A percentile compares a stretch with the other conserved stretches of the same genome.
Evolutionary conservation across 2,329 filamentous ascomycete genomes (phyloP).

Genomic region (Phialophora expanda): DNA sequence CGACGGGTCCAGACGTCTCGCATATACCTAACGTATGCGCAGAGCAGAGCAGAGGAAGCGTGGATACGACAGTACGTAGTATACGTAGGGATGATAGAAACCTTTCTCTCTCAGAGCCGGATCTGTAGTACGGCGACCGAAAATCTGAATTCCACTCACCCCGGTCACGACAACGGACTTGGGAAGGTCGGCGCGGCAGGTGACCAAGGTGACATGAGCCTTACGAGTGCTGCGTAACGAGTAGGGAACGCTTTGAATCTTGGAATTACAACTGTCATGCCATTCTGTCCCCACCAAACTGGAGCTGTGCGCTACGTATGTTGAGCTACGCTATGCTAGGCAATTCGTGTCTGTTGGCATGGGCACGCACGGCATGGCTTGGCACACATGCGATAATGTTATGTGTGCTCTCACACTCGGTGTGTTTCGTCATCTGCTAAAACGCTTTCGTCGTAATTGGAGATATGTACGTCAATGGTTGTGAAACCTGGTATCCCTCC

Average conservation of each 20-base stretch:
- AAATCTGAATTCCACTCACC: too few species aligned
- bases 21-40: too few species aligned
- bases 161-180: too few species aligned
- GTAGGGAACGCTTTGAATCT: background rate
- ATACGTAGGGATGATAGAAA: too few species aligned
- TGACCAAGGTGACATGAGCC: too few species aligned
- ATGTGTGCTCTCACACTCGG: background rate
- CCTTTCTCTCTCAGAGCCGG: too few species aligned
- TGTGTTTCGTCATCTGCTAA: background rate
- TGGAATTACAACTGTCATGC: background rate
- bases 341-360: background rate
- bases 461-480: background rate
- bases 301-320: background rate
- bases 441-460: background rate
- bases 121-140: too few species aligned
- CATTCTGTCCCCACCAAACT: background rate
- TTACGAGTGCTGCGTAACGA: too few species aligned
- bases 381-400: background rate
- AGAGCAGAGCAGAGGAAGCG: too few species aligned
- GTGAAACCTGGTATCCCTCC: background rate
- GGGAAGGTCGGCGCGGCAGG: too few species aligned
- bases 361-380: background rate
- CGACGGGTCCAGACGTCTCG: too few species aligned
- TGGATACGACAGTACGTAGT: too few species aligned
- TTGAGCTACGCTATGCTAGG: background rate